These are phyloP conservation scores for Blattamonas nauphoetae DNA, from an alignment of 78 protist genomes.

Conservation along the genomic window DNA sequence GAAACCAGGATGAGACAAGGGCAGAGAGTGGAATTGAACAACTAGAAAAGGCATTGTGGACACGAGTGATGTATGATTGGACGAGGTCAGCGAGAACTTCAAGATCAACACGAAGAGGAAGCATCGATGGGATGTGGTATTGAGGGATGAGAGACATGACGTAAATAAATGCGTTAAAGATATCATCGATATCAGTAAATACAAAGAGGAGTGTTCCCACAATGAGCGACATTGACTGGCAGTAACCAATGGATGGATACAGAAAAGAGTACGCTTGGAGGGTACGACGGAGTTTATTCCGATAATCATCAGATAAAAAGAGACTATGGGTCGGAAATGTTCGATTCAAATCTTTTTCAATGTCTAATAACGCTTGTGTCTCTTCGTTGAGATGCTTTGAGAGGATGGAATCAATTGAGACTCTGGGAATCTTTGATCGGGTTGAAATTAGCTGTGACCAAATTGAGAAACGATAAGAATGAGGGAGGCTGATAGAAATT, in stretches of 20 bases:
- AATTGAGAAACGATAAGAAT: too few species aligned
- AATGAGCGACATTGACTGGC: background rate
- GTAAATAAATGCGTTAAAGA: background rate
- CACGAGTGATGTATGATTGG: background rate
- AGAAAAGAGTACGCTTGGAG: background rate
- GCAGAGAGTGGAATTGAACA: background rate
- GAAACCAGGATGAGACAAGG: background rate
- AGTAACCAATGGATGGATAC: background rate
- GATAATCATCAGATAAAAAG: background rate
- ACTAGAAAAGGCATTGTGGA: too few species aligned
- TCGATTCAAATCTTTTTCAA: background rate
- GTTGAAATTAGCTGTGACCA: too few species aligned
- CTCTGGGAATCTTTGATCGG: too few species aligned
- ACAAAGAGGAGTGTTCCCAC: background rate
- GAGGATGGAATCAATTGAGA: too few species aligned
- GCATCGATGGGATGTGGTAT: background rate
- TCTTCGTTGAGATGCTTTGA: too few species aligned
- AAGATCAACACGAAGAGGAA: background rate
- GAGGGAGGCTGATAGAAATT: too few species aligned
- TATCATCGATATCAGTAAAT: background rate
- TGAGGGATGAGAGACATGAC: background rate
- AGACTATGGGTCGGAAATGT: background rate
- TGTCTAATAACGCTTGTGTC: too few species aligned
- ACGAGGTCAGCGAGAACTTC: background rate
- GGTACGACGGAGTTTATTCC: background rate